Percentiles rank a stretch among this genome's conserved stretches.
phyloP scores from a whole-genome alignment of 305 asterid genomes.

The Rubia peregrina region DNA sequence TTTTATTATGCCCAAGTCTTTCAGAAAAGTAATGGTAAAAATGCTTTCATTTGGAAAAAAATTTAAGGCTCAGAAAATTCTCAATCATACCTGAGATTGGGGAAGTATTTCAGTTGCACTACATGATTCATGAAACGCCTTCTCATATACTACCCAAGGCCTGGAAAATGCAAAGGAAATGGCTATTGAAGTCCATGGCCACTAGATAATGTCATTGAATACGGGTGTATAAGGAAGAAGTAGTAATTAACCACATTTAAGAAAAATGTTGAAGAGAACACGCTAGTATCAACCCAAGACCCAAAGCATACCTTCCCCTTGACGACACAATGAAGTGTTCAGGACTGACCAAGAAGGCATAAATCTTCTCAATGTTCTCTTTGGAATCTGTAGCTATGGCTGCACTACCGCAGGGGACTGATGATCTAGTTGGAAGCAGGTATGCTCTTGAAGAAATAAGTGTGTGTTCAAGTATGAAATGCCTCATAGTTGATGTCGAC shows the following conservation, averaged over 20 bases:
- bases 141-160: conserved; percentile 30
- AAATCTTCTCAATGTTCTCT: conserved; percentile 28
- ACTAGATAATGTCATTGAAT: not conserved
- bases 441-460: conserved; percentile 32
- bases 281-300: too few species aligned
- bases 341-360: conserved; percentile 37
- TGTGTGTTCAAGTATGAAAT: conserved; percentile 37
- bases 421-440: conserved; percentile 33
- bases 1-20: not conserved
- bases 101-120: conserved; percentile 6
- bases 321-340: conserved; percentile 42
- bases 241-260: not conserved
- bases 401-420: conserved; percentile 41
- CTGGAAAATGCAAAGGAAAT: conserved; percentile 15
- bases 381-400: conserved; percentile 37
- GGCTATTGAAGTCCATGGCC: not conserved
- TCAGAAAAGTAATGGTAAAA: not conserved
- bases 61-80: not conserved
- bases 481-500: conserved; percentile 30
- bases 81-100: conserved; percentile 22
- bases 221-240: not conserved
- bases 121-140: conserved; percentile 14
- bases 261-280: not conserved
- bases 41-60: not conserved
- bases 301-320: conserved; percentile 44